Conservation (phyloP, 2,329 filamentous ascomycete species). For the Ophiostoma sp. region DNA sequence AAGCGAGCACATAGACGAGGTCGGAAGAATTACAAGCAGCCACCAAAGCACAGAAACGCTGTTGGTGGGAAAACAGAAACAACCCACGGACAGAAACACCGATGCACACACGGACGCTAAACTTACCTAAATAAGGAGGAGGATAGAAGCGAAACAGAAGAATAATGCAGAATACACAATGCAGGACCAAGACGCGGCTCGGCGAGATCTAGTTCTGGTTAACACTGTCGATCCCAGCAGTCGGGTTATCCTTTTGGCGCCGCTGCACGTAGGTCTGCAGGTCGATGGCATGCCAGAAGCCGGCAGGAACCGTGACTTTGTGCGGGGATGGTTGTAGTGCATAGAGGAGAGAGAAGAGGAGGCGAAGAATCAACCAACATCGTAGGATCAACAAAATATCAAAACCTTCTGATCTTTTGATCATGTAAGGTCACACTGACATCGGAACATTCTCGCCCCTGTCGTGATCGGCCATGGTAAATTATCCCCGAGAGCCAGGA, state of each 20-base stretch:
- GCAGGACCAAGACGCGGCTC: neutral
- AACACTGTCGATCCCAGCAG: slow-evolving; percentile 7
- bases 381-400: neutral
- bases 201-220: neutral
- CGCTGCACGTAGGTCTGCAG: no score
- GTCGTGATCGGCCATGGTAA: neutral
- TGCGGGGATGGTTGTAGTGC: slow-evolving; percentile 2
- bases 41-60: neutral
- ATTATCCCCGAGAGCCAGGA: neutral
- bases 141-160: neutral
- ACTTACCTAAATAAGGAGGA: neutral
- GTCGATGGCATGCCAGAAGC: neutral
- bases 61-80: slow-evolving; percentile 9
- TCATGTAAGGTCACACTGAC: neutral
- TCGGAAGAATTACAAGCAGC: neutral
- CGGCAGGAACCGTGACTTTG: slow-evolving; percentile 1
- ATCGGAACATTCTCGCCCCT: neutral
- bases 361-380: neutral
- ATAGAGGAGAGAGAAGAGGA: neutral
- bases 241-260: neutral
- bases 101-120: slow-evolving; percentile 1
- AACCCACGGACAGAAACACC: neutral
- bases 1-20: neutral
- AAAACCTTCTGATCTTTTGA: neutral
- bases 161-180: neutral